phyloP scores from a whole-genome alignment of 495 filamentous ascomycete genomes.

The Penicillium flavigenum region DNA sequence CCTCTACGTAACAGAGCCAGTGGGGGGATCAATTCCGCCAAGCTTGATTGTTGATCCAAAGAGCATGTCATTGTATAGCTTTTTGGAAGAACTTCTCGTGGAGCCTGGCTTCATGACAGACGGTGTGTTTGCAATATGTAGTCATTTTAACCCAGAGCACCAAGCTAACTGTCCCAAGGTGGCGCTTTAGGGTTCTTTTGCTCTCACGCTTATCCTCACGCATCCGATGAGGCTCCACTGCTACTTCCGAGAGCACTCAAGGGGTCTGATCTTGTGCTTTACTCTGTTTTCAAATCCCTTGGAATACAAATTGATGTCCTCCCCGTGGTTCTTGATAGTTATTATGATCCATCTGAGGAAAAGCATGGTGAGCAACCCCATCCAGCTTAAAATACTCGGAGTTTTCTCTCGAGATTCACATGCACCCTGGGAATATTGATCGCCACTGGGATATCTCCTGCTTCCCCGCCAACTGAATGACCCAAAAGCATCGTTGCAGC shows the following conservation, averaged over 20 bases:
- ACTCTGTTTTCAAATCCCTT: conserved; percentile 24
- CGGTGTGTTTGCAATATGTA: no score
- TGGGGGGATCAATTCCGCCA: conserved; percentile 5
- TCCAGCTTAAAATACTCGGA: not conserved
- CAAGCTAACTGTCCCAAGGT: no score
- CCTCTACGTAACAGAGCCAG: conserved; percentile 37
- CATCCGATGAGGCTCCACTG: not conserved
- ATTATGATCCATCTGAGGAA: not conserved
- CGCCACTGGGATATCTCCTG: no score
- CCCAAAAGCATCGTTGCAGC: no score
- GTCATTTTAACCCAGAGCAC: no score
- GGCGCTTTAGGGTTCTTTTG: no score
- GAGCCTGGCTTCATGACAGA: conserved; percentile 16
- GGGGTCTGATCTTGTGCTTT: conserved; percentile 26
- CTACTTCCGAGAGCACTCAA: conserved; percentile 56
- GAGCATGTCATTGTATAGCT: conserved; percentile 13
- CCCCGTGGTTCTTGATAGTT: conserved; percentile 5
- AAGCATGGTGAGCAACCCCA: not conserved
- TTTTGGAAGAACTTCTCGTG: conserved; percentile 8
- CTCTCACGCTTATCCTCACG: no score
- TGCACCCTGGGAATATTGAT: not conserved
- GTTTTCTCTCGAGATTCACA: not conserved
- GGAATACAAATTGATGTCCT: conserved; percentile 17
- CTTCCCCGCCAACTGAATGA: no score
- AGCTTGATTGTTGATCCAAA: conserved; percentile 11